Base-by-base conservation (phyloP, 2,329 filamentous ascomycete genomes). In the Davidsoniella virescens region DNA sequence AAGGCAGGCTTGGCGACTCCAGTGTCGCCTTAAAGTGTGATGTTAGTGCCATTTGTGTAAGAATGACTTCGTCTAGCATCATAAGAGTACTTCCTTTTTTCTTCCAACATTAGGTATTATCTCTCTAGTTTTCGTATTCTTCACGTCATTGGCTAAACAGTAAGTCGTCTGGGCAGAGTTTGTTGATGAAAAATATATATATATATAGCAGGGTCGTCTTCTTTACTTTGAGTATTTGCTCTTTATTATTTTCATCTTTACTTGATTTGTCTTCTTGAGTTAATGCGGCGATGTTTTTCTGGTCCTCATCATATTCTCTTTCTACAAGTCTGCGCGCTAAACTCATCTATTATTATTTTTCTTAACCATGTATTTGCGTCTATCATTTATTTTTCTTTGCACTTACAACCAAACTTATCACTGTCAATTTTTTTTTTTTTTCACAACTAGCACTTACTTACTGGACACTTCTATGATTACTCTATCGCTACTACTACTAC, bases 231-330 rank as follows among this genome's bases (percentile, higher is more conserved):
- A 8, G 14, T 7, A 6, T 45, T 26, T 45, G 10, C 25, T 49
- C 12, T 49, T 36, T 16, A 12, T 41, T 16, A 17, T 23, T 47
- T 36, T 46, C 48, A 23, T 54, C 29, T 14, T 49, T 12, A 9
- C 7, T 12, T 33, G 10, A 10, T 9, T 33, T 20, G 5, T 20
- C 20, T 8, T 33, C 26, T 33, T 33, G 26, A 8, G 26, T 33
- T 33, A 33, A 33, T 33, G 26, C 4, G 26, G 26, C 26, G 26
- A 33, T 33, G 26, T 33, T 33, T 33, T 10, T 20, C n/a, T 20
- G 20, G 20, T 20, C 20, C 20, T 20, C 5, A 20, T 20, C 20
- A 50, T 38, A 29, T 54, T 54, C 54, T 54, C 47, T 43, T 55
- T 52, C 47, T 14, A 29, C 43, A 40, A 18, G 18, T 12, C 17